Conservation (phyloP, 345 rosid genomes). For the Erysimum cheiranthoides region DNA sequence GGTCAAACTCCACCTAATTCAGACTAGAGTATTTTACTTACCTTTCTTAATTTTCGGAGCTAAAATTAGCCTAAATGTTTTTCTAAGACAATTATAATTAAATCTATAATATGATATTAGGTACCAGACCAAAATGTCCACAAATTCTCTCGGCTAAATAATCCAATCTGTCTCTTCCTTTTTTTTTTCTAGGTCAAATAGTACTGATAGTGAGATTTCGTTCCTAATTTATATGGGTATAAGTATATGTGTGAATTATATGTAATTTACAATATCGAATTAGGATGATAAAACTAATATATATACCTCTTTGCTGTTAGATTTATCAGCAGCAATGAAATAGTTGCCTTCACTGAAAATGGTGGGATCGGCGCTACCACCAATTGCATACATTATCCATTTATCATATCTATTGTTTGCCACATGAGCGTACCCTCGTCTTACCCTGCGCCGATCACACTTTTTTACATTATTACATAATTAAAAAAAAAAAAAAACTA, state of each 20-base stretch:
- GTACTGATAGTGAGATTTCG: not conserved
- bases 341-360: conserved; percentile 92
- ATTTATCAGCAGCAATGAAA: conserved; percentile 65
- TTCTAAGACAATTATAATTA: not conserved
- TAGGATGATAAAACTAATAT: not conserved
- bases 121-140: not conserved
- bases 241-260: not conserved
- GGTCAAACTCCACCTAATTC: conserved; percentile 2
- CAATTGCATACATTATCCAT: conserved; percentile 95
- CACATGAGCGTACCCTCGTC: conserved; percentile 87
- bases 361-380: conserved; percentile 93
- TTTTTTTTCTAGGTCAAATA: not conserved
- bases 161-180: not conserved
- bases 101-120: not conserved
- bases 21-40: not conserved
- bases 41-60: not conserved
- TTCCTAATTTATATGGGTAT: not conserved
- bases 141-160: not conserved
- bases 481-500: too few species aligned
- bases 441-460: conserved; percentile 53
- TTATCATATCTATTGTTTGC: conserved; percentile 90
- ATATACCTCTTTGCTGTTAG: conserved; percentile 64
- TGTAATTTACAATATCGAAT: not conserved
- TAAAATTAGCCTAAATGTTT: not conserved
- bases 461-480: not conserved